These are phyloP conservation scores for Beauveria sp. DNA, from an alignment of 2,329 filamentous ascomycete genomes.

Conservation along the genomic window DNA sequence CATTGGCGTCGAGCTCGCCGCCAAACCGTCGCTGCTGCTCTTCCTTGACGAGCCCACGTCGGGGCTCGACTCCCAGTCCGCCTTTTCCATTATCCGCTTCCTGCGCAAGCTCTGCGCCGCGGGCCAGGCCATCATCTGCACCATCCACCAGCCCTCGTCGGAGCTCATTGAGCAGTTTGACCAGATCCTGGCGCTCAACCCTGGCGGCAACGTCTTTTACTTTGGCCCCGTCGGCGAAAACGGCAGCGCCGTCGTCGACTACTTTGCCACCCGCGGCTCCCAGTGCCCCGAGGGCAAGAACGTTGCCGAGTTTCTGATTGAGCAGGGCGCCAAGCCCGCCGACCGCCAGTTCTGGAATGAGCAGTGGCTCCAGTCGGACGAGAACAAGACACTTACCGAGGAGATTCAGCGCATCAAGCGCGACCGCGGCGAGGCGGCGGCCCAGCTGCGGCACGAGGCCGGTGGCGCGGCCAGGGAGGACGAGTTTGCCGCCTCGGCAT, in stretches of 20 bases:
- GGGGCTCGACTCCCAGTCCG: slow-evolving; percentile 49
- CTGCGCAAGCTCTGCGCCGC: slow-evolving; percentile 52
- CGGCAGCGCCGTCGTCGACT: slow-evolving; percentile 38
- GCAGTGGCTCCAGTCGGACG: slow-evolving; percentile 60
- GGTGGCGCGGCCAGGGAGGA: slow-evolving; percentile 21
- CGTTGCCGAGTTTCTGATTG: slow-evolving; percentile 41
- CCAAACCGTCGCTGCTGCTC: slow-evolving; percentile 51
- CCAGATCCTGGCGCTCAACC: slow-evolving; percentile 44
- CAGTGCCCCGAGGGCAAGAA: slow-evolving; percentile 51
- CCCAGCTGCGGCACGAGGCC: slow-evolving; percentile 20
- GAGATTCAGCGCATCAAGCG: slow-evolving; percentile 57
- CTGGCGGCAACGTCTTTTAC: slow-evolving; percentile 45
- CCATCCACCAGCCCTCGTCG: slow-evolving; percentile 52
- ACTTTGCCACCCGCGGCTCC: slow-evolving; percentile 54
- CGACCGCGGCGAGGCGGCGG: slow-evolving; percentile 12
- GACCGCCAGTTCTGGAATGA: slow-evolving; percentile 57
- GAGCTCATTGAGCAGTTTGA: slow-evolving; percentile 51
- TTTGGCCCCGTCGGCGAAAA: slow-evolving; percentile 46
- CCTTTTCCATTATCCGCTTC: slow-evolving; percentile 55
- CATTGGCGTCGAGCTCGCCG: slow-evolving; percentile 48
- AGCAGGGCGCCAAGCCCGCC: slow-evolving; percentile 32
- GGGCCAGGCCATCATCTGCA: slow-evolving; percentile 52
- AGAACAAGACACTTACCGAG: slow-evolving; percentile 48
- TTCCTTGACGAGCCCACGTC: slow-evolving; percentile 59
- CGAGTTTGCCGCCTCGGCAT: slow-evolving; percentile 60